A percentile compares a stretch with the other conserved stretches of the same genome.
phyloP scores from a whole-genome alignment of 2,329 filamentous ascomycete genomes.

The Alternaria postmessia region DNA sequence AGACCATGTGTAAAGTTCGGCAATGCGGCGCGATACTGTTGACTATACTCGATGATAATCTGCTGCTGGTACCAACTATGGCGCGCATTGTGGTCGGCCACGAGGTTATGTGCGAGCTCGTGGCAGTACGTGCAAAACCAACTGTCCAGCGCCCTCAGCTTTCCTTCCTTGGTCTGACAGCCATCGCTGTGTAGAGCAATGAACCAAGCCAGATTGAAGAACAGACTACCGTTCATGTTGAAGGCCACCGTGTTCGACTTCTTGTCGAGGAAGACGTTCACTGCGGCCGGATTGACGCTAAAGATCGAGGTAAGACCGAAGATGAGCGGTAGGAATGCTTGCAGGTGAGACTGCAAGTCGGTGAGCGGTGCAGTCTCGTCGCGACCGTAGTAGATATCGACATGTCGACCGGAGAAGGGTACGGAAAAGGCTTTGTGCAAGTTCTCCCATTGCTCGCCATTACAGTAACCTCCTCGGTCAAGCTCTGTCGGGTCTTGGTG shows the following conservation, averaged over 20 bases:
- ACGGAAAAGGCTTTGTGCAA: conserved; percentile 48
- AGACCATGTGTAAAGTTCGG: conserved; percentile 34
- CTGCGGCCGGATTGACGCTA: conserved; percentile 68
- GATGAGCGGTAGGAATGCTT: conserved; percentile 45
- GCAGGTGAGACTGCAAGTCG: conserved; percentile 38
- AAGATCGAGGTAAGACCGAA: conserved; percentile 61
- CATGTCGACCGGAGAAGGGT: conserved; percentile 43
- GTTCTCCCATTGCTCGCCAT: conserved; percentile 49
- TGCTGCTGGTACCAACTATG: conserved; percentile 51
- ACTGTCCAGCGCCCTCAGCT: conserved; percentile 67
- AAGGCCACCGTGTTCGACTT: conserved; percentile 87
- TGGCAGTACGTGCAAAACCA: conserved; percentile 98
- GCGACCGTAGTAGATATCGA: conserved; percentile 48
- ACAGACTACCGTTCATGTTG: conserved; percentile 85
- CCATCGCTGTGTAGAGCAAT: conserved; percentile 70
- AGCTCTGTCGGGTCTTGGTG: conserved; percentile 50
- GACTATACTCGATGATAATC: conserved; percentile 49
- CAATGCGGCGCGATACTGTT: conserved; percentile 39
- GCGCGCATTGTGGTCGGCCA: conserved; percentile 68
- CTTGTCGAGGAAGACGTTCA: conserved; percentile 90
- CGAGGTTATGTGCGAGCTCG: conserved; percentile 93
- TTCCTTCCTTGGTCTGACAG: conserved; percentile 38
- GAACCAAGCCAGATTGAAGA: conserved; percentile 93
- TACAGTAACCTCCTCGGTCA: conserved; percentile 49
- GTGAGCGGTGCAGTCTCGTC: conserved; percentile 37